Base-by-base conservation (phyloP, 169 alveolate species). In the Cryptosporidium baileyi region DNA sequence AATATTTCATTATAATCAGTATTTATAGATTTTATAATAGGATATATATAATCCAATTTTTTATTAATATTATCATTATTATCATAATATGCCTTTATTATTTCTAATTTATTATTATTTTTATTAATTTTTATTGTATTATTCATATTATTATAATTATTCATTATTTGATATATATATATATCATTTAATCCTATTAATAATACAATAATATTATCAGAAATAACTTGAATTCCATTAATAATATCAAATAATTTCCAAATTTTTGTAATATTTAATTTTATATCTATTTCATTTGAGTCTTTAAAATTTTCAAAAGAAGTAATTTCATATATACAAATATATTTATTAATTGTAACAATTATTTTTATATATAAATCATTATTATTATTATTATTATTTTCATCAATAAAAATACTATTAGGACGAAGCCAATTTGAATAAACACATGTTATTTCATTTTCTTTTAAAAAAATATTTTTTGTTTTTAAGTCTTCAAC, bases 361-460 rank as follows among this genome's bases (percentile, higher is more conserved):
- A 74, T 19, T 13, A 74, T 36, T 26, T 59, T 32, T 22, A 57
- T 41, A 11, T 57, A 19, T 22, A 47, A 22, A 2, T 30, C 38
- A 2, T 15, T 15, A 11, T 9, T 47, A 5, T 3, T 11, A 5
- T 11, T 8, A 57, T 5, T 13, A 5, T 24, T n/a, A 8, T 65
- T 34, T 13, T 24, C 28, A n/a, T 51, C 61, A 13, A 19, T 44
- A 13, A 60, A 65, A 9, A 74, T 8, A 15, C 36, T 28, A 28
- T 38, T 74, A n/a, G 85, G 85, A 30, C 85, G 45, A 28, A 74
- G 57, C 85, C 85, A 74, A 43, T 41, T 32, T 17, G 47, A 51
- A 54, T 74, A 26, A 2, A 74, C 51, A n/a, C 24, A 47, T 19
- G 49, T 38, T 6, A 15, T 24, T 40, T 67, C 67, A 9, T n/a